A percentile compares a stretch with the other conserved stretches of the same genome.
phyloP scores from a whole-genome alignment of 2,329 filamentous ascomycete genomes.

The Paecilomyces sp. region DNA sequence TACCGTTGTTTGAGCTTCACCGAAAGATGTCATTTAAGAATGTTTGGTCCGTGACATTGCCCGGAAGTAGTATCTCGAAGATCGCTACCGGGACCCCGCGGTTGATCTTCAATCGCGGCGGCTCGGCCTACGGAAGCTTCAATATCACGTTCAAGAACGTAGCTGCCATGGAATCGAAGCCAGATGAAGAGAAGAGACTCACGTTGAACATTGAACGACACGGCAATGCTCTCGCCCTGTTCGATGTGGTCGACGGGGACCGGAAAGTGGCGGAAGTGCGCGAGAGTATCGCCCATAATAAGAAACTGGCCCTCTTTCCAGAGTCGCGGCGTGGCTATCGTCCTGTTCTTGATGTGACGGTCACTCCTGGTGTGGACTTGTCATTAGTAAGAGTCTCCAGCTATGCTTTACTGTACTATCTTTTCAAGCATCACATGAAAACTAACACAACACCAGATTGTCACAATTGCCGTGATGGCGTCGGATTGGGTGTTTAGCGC shows the following conservation, averaged over 20 bases:
- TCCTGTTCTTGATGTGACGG: conserved; percentile 5
- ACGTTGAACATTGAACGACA: conserved; percentile 9
- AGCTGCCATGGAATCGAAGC: conserved; percentile 7
- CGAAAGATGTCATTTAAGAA: conserved; percentile 4
- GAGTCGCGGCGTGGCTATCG: conserved; percentile 2
- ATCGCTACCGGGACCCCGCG: conserved; percentile 8
- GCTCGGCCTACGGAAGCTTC: conserved; percentile 7
- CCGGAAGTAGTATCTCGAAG: conserved; percentile 11
- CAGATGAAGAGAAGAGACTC: not conserved
- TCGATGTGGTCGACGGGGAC: conserved; percentile 16
- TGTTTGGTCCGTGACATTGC: conserved; percentile 11
- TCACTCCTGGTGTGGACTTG: conserved; percentile 6
- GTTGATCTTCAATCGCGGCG: not conserved
- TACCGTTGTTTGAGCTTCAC: conserved; percentile 21
- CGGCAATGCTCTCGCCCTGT: conserved; percentile 7
- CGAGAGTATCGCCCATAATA: conserved; percentile 15
- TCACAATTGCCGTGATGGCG: not conserved
- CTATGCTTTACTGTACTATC: not conserved
- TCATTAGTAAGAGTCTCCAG: conserved; percentile 1
- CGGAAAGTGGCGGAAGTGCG: conserved; percentile 12
- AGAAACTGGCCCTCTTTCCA: conserved; percentile 12
- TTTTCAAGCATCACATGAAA: not conserved
- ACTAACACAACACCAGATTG: not conserved
- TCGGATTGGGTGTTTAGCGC: not conserved
- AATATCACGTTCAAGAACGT: conserved; percentile 17